These are phyloP conservation scores for Trichoderma sp. DNA, from an alignment of 2,329 filamentous ascomycete genomes.

Conservation along the genomic window DNA sequence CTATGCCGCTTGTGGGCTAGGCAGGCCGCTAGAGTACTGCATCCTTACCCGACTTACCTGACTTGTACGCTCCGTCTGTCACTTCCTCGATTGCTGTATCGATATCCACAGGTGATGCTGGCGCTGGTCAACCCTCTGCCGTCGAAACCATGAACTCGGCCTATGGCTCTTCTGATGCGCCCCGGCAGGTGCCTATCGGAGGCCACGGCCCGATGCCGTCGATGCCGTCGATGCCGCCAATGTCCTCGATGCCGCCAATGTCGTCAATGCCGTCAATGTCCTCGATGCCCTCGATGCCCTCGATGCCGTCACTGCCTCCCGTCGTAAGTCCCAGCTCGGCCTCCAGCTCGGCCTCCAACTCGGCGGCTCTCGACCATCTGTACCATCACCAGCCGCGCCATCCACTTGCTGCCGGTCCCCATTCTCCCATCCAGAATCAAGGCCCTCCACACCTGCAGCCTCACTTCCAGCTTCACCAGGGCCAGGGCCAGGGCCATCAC, in stretches of 20 bases:
- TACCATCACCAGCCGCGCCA: conserved; percentile 22
- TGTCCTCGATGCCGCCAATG: conserved; percentile 27
- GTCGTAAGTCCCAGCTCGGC: conserved; percentile 18
- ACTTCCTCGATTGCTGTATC: neutral
- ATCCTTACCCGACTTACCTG: neutral
- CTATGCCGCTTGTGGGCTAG: conserved; percentile 10
- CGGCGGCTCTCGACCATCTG: conserved; percentile 22
- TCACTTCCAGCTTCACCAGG: conserved; percentile 18
- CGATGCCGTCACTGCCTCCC: conserved; percentile 25
- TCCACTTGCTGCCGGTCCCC: conserved; percentile 24
- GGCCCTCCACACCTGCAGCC: conserved; percentile 25
- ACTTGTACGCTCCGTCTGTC: conserved; percentile 6
- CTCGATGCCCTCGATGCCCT: conserved; percentile 28
- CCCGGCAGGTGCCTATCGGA: conserved; percentile 32
- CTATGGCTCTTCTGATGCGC: conserved; percentile 32
- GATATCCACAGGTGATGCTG: neutral
- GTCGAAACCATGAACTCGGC: conserved; percentile 31
- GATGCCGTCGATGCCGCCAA: neutral
- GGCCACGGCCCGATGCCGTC: conserved; percentile 20
- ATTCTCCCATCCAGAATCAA: conserved; percentile 15
- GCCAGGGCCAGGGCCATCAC: conserved; percentile 17
- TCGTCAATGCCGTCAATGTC: conserved; percentile 27
- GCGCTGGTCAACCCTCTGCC: neutral
- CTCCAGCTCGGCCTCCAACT: conserved; percentile 23
- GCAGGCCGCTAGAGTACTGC: neutral